Percentiles rank a stretch among this genome's conserved stretches.
Conservation (phyloP, 345 rosid genomes). For the Syzygium aromaticum region DNA sequence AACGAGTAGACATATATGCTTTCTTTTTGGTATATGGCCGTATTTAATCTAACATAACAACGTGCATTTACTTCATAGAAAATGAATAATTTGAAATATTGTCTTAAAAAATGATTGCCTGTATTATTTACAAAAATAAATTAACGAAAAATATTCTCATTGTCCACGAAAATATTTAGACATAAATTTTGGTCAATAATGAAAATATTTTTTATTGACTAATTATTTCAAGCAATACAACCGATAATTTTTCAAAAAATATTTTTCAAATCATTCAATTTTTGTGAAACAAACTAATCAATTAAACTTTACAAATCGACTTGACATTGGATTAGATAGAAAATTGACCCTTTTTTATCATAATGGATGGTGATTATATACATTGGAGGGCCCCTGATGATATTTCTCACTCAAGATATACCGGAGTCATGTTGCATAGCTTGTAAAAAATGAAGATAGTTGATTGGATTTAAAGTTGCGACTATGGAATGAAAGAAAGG, state of each 20-base stretch:
- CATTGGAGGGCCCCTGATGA: neutral
- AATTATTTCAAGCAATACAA: neutral
- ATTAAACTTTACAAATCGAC: neutral
- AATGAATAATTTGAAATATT: neutral
- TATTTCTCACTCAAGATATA: neutral
- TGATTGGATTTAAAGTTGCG: neutral
- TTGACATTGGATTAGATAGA: neutral
- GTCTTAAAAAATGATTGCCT: neutral
- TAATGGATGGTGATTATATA: neutral
- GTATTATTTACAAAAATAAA: neutral
- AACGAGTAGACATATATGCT: neutral
- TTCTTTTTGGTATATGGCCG: neutral
- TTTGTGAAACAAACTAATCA: fast-evolving
- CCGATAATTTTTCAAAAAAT: neutral
- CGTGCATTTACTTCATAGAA: neutral
- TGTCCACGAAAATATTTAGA: neutral
- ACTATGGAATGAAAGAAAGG: neutral
- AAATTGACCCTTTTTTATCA: neutral
- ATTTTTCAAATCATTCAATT: neutral
- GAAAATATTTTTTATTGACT: neutral
- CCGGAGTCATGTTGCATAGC: neutral
- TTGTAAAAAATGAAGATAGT: neutral
- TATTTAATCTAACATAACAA: neutral
- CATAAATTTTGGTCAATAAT: neutral
- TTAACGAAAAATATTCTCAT: neutral